phyloP scores from a whole-genome alignment of 2,329 filamentous ascomycete genomes.

The Apiospora rasikravindrae region DNA sequence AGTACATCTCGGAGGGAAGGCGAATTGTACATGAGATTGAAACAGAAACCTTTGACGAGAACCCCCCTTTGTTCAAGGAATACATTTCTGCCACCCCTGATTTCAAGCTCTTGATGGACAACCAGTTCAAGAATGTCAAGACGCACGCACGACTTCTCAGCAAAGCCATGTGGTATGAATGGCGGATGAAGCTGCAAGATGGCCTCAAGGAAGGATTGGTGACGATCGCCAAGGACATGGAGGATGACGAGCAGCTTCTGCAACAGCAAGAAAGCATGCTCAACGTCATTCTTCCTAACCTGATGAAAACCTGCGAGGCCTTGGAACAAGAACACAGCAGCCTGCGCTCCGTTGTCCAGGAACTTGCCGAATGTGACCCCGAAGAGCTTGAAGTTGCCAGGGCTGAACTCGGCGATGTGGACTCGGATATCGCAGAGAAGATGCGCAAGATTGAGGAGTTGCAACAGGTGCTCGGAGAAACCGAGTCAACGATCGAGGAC shows the following conservation, averaged over 20 bases:
- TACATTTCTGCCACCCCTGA: conserved; percentile 86
- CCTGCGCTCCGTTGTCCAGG: conserved; percentile 73
- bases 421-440: conserved; percentile 73
- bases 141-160: conserved; percentile 87
- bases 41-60: conserved; percentile 84
- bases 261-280: conserved; percentile 72
- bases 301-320: conserved; percentile 64
- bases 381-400: conserved; percentile 77
- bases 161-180: conserved; percentile 98
- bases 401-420: conserved; percentile 67
- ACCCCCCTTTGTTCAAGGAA: conserved; percentile 88
- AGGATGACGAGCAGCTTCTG: conserved; percentile 71
- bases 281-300: conserved; percentile 67
- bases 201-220: conserved; percentile 82
- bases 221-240: conserved; percentile 78
- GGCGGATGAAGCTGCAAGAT: conserved; percentile 86
- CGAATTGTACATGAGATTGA: conserved; percentile 91
- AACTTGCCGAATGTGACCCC: conserved; percentile 80
- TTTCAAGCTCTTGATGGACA: conserved; percentile 87
- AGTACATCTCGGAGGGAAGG: conserved; percentile 92
- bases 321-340: conserved; percentile 69
- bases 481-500: conserved; percentile 67
- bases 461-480: conserved; percentile 68
- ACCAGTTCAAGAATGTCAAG: conserved; percentile 97
- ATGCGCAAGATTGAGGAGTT: conserved; percentile 70